phyloP scores from a whole-genome alignment of 306 rosid genomes.

The Arachis hypogaea region DNA sequence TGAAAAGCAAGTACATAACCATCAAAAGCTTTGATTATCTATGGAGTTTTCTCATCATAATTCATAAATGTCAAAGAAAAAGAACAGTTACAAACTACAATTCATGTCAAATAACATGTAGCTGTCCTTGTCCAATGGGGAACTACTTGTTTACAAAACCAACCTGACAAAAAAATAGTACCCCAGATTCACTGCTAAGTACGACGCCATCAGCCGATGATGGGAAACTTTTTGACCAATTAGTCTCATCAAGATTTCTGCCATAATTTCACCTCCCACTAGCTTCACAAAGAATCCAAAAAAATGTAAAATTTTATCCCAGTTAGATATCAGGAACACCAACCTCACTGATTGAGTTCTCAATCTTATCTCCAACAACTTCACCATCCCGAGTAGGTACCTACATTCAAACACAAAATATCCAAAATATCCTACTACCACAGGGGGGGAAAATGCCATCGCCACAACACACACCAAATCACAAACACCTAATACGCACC shows the following conservation, averaged over 20 bases:
- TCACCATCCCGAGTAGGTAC: not conserved
- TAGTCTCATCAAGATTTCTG: not conserved
- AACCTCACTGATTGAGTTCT: not conserved
- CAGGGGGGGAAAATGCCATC: not conserved
- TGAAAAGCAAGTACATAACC: not conserved
- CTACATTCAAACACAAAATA: not conserved
- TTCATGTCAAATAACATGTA: not conserved
- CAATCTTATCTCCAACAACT: conserved; percentile 1
- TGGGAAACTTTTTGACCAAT: not conserved
- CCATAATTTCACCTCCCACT: not conserved
- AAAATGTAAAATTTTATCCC: not conserved
- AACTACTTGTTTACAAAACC: not conserved
- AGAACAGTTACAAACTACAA: not conserved
- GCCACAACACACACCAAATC: conserved; percentile 5
- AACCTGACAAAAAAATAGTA: not conserved
- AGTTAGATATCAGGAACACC: not conserved
- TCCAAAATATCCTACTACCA: not conserved
- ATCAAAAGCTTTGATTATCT: not conserved
- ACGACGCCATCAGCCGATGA: not conserved
- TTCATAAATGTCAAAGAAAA: not conserved
- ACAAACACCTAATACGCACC: not conserved
- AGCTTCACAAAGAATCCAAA: not conserved
- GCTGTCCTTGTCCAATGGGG: no score
- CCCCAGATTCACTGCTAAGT: not conserved
- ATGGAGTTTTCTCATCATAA: not conserved